Conservation (phyloP, 129 eudicot species). For the Helianthus tuberosus region DNA sequence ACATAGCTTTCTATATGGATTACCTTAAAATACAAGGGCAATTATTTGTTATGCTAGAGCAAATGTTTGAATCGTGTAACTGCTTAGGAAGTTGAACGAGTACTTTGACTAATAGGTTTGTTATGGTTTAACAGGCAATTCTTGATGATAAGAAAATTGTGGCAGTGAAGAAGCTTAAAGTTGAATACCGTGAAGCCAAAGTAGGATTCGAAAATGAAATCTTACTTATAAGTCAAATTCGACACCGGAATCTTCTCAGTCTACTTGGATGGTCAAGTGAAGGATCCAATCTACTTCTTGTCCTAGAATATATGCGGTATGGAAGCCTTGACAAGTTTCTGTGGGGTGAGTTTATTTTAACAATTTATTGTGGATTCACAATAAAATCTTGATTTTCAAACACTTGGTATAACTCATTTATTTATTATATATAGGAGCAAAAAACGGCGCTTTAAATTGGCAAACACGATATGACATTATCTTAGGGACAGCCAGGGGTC, state of each 20-base stretch:
- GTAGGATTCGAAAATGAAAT: neutral
- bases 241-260: neutral
- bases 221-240: neutral
- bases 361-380: neutral
- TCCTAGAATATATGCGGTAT: no score
- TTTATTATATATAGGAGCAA: neutral
- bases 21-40: no score
- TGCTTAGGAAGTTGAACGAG: neutral
- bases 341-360: neutral
- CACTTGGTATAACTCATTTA: neutral
- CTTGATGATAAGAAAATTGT: neutral
- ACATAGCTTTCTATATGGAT: no score
- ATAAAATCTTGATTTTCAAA: neutral
- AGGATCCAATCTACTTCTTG: neutral
- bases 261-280: neutral
- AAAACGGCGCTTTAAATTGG: neutral
- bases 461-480: neutral
- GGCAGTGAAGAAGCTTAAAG: neutral
- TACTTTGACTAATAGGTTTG: neutral
- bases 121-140: neutral
- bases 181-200: neutral
- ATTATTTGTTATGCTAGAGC: no score
- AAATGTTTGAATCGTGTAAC: neutral
- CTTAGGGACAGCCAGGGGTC: neutral
- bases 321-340: neutral